phyloP scores from a whole-genome alignment of 179 eudicot species.

The Heliamphora ciliata region DNA sequence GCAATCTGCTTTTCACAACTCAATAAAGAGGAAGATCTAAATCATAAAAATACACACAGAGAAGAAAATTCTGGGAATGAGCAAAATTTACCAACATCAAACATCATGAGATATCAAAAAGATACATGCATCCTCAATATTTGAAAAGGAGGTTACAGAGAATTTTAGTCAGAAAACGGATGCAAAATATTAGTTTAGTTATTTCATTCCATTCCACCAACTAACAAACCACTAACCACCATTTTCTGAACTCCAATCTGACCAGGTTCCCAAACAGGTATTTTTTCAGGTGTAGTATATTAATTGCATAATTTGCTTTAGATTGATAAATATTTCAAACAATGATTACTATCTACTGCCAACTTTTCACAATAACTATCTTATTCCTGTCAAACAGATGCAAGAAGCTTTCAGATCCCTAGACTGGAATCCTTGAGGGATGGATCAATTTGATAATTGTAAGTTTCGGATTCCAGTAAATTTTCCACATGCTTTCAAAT shows the following conservation, averaged over 20 bases:
- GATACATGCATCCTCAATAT: background rate
- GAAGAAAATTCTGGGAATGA: background rate
- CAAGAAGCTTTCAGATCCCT: background rate
- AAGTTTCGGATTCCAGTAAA: background rate
- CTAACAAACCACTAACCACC: background rate
- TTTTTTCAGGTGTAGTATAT: background rate
- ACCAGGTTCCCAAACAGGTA: background rate
- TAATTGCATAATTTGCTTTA: background rate
- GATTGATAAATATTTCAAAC: background rate
- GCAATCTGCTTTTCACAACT: constrained; percentile 49
- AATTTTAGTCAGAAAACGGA: background rate
- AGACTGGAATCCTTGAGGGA: background rate
- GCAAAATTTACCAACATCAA: background rate
- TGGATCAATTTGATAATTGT: background rate
- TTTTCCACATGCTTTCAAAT: background rate
- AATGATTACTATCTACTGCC: background rate
- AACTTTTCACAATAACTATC: background rate
- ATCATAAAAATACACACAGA: background rate
- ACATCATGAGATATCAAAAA: constrained; percentile 2
- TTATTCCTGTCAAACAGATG: background rate
- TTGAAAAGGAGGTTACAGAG: background rate
- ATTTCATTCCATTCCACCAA: background rate
- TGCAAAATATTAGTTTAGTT: background rate
- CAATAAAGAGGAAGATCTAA: background rate
- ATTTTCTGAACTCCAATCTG: background rate